Base-by-base conservation (phyloP, 371 early-diverging fungal genomes). In the Rhizopus sp. region DNA sequence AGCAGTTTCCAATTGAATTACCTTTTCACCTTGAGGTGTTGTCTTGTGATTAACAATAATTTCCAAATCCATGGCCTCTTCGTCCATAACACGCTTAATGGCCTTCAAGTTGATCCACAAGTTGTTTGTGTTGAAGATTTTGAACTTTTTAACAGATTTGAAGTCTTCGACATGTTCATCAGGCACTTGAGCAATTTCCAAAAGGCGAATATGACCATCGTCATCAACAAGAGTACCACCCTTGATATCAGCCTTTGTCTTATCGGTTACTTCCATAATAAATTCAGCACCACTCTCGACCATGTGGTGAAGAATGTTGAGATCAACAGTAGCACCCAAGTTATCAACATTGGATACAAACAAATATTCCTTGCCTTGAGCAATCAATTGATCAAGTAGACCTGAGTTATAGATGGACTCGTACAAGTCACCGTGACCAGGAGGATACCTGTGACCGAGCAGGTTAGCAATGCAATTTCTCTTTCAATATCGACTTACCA, bases 101-200 rank as follows among this genome's bases (percentile, higher is more conserved):
- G 97, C 96, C 82, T 90, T 92, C 60, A 98, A 77, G 66, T 88
- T 91, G 63, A 99, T 90, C 99, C 99, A 99, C 69, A 98, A 69
- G 81, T 98, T 98, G 87, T 99, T 99, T 59, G 99, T 99, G 87
- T 99, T 99, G 87, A 99, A 99, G 68, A 99, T 99, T 86, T 97
- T 96, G 84, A 99, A 99, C 83, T 99, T 99, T 73, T 97, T 96
- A 75, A 99, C 88, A 57, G 95, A 94, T 72, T 99, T 99, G 81
- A 99, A 99, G 67, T 99, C 99, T 64, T 95, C 96, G 23, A 97
- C 93, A 64, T 97, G 93, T 62, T 93, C 93, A 45, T 86, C 75
- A n/a, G 99, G 99, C 5, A 99, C 99, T 75, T 99, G 99, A 16
- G 99, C 99, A 69, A 99, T 97, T 82, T 99, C 99, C 44, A 99